Base-by-base conservation (phyloP, 164 flowering plant species). In the Pachysandra terminalis region DNA sequence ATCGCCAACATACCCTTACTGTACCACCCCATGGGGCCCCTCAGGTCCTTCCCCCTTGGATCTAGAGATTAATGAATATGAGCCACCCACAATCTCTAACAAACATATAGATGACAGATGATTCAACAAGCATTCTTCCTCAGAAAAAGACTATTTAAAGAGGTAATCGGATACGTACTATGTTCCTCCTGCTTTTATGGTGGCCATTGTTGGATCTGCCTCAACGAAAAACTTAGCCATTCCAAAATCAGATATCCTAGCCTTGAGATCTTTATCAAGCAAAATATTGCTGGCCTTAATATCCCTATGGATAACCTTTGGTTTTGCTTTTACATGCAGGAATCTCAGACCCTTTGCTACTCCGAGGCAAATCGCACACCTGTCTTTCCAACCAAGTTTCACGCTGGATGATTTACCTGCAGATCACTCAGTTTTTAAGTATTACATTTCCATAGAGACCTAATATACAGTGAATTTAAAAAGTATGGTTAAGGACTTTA, bases 161-260 rank as follows among this genome's bases (percentile, higher is more conserved):
- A 48, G 24, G 13, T 26, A 51, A 0, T 49, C 9, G 28, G 16
- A 15, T 53, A 65, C 59, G 53, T 53, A 65, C 68, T 19, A 0
- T 9, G 49, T 19, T 32, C 49, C 68, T 65, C 24, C 57, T 27
- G 16, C 58, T 26, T 41, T n/a, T n/a, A 6, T 48, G 17, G 27
- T 21, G 45, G 24, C 8, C 59, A 54, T 55, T 53, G 6, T 19
- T 21, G 24, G 48, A 5, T 21, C 14, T 7, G 21, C 59, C 27
- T 16, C 59, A 56, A 21, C 27, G 22, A 9, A 24, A 24, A 56
- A 17, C 59, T 56, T 56, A 21, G 59, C 59, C 24, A 56, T 7
- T 22, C 59, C 59, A 65, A 65, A 53, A 32, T 65, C 68, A 6
- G 68, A 65, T 53, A 65, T 32, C 59, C 35, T 54, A 19, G 67